Conservation (phyloP, 2,329 filamentous ascomycete genomes). For the Bisporella sp. region DNA sequence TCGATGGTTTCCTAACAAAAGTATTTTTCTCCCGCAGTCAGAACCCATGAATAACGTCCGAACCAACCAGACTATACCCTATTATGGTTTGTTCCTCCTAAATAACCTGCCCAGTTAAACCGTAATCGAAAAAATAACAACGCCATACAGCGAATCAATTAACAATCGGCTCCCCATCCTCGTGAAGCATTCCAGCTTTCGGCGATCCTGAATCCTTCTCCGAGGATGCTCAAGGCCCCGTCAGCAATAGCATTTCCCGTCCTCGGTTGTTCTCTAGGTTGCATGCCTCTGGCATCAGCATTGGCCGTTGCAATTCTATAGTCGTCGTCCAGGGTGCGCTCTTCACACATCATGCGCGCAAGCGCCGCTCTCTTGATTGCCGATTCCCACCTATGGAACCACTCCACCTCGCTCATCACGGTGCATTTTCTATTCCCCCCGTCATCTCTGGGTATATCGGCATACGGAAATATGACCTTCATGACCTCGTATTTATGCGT, state of each 20-base stretch:
- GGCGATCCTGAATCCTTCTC: constrained; percentile 32
- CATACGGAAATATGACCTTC: constrained; percentile 41
- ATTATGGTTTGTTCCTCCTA: no score
- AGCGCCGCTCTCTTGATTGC: constrained; percentile 54
- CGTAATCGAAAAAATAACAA: no score
- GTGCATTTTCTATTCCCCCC: constrained; percentile 10
- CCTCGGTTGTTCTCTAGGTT: constrained; percentile 8
- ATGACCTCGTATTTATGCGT: constrained; percentile 63
- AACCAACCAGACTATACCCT: no score
- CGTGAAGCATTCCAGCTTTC: constrained; percentile 13
- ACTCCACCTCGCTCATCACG: constrained; percentile 41
- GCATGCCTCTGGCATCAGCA: constrained; percentile 15
- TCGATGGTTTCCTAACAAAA: no score
- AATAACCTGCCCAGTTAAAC: no score
- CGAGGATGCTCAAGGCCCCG: constrained; percentile 34
- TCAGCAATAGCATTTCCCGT: constrained; percentile 35
- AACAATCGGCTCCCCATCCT: constrained; percentile 22
- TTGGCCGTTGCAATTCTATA: constrained; percentile 43
- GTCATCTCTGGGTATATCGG: constrained; percentile 10
- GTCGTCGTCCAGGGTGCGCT: constrained; percentile 47
- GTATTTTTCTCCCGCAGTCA: no score
- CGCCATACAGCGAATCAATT: not conserved
- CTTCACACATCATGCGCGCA: constrained; percentile 37
- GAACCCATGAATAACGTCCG: no score
- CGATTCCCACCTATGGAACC: constrained; percentile 56